Base-by-base conservation (phyloP, 2,329 filamentous ascomycete genomes). In the Lasiodiplodia sp. region DNA sequence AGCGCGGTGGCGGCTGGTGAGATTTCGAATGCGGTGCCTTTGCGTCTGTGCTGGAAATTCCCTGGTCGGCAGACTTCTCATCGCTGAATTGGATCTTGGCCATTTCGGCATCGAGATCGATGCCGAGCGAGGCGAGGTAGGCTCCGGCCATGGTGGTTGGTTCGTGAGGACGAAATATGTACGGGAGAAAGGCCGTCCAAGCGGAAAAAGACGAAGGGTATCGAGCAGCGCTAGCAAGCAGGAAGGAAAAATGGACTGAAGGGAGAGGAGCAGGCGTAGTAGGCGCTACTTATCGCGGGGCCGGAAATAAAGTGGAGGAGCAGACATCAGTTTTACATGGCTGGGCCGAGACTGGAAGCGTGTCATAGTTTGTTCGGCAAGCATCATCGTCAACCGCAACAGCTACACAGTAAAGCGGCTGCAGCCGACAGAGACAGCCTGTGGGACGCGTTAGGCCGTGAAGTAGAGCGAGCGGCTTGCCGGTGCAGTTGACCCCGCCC, bases 61-160 rank as follows among this genome's bases (percentile, higher is more conserved):
- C 40, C 8, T 55, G 34, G 7, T 7, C 37, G 18, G 37, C 18
- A 34, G 44, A 16, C 25, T 60, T 51, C 53, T 55, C 68, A 8
- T 69, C 31, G 44, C 58, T 72, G 52, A 73, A 68, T 51, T 79
- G 78, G 18, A 76, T 70, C 40, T 73, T 73, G 12, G 71, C 70
- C 71, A 78, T 73, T 66, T 79, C 76, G 31, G 75, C 72, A 68
- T 78, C 72, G 23, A 80, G 71, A 68, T 79, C 73, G 56, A 78
- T 75, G 65, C 77, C 75, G 53, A 65, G 37, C 37, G 65, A 51
- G 47, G 68, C 66, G 40, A 68, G 60, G 28, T 68, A 66, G 25
- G 64, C 52, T 34, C 55, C 65, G 40, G 69, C 69, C 67, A 70
- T 69, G 65, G 66, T 31, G 62, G 25, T 37, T 28, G 37, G 37